phyloP scores from a whole-genome alignment of 2,329 filamentous ascomycete genomes.

The Chaetomium strumarium region DNA sequence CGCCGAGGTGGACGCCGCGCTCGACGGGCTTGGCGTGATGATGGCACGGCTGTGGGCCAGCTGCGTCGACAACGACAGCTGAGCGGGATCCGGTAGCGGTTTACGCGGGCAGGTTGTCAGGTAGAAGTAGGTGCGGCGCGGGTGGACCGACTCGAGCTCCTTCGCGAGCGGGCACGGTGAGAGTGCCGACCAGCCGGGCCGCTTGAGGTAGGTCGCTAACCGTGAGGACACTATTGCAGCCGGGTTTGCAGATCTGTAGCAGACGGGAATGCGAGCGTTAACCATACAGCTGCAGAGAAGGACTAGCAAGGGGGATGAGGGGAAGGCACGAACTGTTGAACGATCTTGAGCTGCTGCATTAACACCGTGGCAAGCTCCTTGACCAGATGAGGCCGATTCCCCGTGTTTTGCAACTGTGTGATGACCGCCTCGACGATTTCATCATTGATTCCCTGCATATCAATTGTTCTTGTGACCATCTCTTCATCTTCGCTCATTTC shows the following conservation, averaged over 20 bases:
- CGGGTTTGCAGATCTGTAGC: slow-evolving; percentile 80
- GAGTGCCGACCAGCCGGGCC: slow-evolving; percentile 69
- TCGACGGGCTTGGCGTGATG: slow-evolving; percentile 80
- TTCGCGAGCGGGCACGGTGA: slow-evolving; percentile 86
- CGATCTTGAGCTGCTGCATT: slow-evolving; percentile 67
- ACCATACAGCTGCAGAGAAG: background rate
- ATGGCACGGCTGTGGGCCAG: slow-evolving; percentile 52
- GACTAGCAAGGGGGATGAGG: slow-evolving; percentile 11
- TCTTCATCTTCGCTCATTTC: slow-evolving; percentile 35
- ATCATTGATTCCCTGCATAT: slow-evolving; percentile 81
- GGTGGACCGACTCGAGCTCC: slow-evolving; percentile 86
- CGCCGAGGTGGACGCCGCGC: slow-evolving; percentile 60
- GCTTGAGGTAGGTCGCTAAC: slow-evolving; percentile 82
- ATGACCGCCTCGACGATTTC: slow-evolving; percentile 92
- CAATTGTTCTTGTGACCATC: slow-evolving; percentile 49
- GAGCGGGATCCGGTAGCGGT: slow-evolving; percentile 63
- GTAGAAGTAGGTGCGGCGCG: slow-evolving; percentile 93
- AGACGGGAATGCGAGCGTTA: slow-evolving; percentile 19
- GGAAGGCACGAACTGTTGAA: slow-evolving; percentile 72
- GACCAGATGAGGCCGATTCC: slow-evolving; percentile 87
- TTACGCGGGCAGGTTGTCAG: slow-evolving; percentile 83
- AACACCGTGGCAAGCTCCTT: slow-evolving; percentile 86
- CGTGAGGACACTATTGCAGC: slow-evolving; percentile 93
- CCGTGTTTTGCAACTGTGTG: slow-evolving; percentile 78
- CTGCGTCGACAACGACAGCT: slow-evolving; percentile 42